These are phyloP conservation scores for Eucalyptus albens DNA, from an alignment of 345 rosid genomes.

Conservation along the genomic window DNA sequence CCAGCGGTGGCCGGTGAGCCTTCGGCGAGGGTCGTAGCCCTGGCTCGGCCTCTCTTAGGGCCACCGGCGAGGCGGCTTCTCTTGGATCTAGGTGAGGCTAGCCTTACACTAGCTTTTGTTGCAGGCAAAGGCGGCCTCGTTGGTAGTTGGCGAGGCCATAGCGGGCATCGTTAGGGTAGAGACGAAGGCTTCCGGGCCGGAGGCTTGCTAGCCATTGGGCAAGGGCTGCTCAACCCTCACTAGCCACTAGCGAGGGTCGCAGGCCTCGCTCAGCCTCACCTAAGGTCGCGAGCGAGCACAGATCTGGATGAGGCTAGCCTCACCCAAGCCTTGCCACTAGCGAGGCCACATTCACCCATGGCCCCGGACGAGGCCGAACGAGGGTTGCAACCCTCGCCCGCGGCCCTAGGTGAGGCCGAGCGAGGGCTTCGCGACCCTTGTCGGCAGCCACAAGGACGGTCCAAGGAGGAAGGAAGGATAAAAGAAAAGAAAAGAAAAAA, in stretches of 20 bases:
- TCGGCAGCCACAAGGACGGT: too few species aligned
- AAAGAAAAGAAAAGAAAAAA: too few species aligned
- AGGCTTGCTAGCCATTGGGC: accelerated
- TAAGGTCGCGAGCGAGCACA: accelerated
- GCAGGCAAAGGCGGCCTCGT: accelerated
- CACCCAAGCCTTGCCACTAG: too few species aligned
- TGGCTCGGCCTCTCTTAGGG: too few species aligned
- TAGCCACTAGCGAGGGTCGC: accelerated
- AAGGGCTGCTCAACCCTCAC: accelerated
- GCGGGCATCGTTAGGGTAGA: accelerated
- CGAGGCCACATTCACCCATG: too few species aligned
- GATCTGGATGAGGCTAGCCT: accelerated
- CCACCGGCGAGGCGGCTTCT: too few species aligned
- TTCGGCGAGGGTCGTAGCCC: accelerated
- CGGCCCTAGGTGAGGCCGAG: accelerated
- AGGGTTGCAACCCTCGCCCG: accelerated
- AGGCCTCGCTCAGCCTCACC: accelerated
- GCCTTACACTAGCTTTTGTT: too few species aligned
- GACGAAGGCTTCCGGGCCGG: accelerated
- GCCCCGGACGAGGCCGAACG: accelerated
- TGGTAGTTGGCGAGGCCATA: accelerated
- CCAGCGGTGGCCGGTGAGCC: accelerated
- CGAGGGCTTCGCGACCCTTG: accelerated
- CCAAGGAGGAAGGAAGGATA: too few species aligned
- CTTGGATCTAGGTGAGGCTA: too few species aligned